phyloP scores from a whole-genome alignment of 371 early-diverging fungal species.

The Mucor irregularis region DNA sequence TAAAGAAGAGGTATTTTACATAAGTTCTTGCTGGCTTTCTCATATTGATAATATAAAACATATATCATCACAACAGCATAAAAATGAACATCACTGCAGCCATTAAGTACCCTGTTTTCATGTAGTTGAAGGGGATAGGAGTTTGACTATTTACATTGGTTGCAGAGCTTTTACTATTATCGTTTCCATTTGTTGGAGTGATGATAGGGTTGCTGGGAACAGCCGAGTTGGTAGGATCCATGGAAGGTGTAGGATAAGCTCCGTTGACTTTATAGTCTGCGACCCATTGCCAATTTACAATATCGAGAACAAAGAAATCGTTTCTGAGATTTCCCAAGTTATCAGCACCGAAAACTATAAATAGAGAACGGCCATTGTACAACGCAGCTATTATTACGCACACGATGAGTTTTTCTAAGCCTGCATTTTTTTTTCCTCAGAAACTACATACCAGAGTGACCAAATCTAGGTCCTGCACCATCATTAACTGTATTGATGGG shows the following conservation, averaged over 20 bases:
- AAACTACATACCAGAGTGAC: conserved; percentile 28
- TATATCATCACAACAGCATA: not conserved
- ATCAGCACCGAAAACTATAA: conserved; percentile 23
- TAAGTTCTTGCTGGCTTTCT: too few species aligned
- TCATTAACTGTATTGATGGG: not conserved
- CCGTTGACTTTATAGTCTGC: conserved; percentile 3
- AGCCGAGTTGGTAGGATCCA: not conserved
- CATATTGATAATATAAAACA: too few species aligned
- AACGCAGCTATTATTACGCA: not conserved
- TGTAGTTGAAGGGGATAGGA: not conserved
- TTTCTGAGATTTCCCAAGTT: conserved; percentile 11
- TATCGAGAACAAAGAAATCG: conserved; percentile 17
- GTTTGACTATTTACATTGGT: not conserved
- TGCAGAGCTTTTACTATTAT: not conserved
- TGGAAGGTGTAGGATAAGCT: not conserved
- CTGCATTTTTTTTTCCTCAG: too few species aligned
- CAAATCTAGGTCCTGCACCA: conserved; percentile 18
- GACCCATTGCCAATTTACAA: conserved; percentile 14
- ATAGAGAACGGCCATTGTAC: conserved; percentile 7
- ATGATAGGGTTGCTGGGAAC: not conserved
- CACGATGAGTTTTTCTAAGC: not conserved
- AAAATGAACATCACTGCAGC: not conserved
- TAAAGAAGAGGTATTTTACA: too few species aligned
- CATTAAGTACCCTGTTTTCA: not conserved
- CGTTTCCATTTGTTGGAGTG: not conserved